Percentiles rank a stretch among this genome's conserved stretches.
Evolutionary conservation across 768 basidiomycete genomes (phyloP).

Genomic region (Naganishia antarctica): DNA sequence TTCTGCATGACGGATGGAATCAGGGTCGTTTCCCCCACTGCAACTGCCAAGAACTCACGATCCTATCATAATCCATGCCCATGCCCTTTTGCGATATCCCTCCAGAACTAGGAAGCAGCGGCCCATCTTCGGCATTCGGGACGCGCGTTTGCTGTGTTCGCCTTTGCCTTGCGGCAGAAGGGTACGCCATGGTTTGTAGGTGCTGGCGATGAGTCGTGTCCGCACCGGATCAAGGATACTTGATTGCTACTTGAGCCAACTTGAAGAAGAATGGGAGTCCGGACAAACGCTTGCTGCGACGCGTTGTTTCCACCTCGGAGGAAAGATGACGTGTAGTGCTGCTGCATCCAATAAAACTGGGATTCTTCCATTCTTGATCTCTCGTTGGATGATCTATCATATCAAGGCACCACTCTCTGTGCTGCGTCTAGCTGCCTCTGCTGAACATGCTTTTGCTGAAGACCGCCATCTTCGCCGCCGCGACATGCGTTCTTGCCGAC

Average conservation of each 20-base stretch:
- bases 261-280: not conserved
- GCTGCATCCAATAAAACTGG: not conserved
- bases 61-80: too few relatives aligned
- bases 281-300: too few relatives aligned
- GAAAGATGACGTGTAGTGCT: not conserved
- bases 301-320: too few relatives aligned
- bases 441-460: not conserved
- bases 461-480: not conserved
- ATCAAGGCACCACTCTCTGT: too few relatives aligned
- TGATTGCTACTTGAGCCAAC: too few relatives aligned
- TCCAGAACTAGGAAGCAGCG: not conserved
- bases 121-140: not conserved
- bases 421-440: not conserved
- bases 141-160: not conserved
- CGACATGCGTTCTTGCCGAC: not conserved
- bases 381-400: too few relatives aligned
- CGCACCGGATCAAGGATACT: too few relatives aligned
- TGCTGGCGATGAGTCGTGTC: too few relatives aligned
- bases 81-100: too few relatives aligned
- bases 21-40: too few relatives aligned
- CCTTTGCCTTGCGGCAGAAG: slow-evolving; percentile 1
- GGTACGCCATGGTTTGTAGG: not conserved
- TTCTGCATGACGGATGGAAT: not conserved
- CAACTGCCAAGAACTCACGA: too few relatives aligned
- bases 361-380: too few relatives aligned